Evolutionary conservation across 1,284 basidiomycete species (phyloP).

Genomic region (Marasmius tenuissimus): DNA sequence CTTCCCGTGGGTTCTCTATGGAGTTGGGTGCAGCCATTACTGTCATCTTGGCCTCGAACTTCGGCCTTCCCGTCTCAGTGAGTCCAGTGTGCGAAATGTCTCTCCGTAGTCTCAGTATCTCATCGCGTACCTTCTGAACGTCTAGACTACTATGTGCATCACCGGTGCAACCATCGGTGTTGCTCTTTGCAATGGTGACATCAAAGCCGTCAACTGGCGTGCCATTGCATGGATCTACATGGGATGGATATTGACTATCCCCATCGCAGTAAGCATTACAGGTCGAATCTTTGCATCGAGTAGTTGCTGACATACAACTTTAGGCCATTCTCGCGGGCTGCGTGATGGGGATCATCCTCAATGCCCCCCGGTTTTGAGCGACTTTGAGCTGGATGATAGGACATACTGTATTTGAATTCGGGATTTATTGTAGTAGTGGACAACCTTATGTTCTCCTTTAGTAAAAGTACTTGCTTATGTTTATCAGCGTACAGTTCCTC

Average conservation of each 20-base stretch:
- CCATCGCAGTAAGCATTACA: constrained; percentile 17
- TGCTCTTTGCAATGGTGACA: constrained; percentile 29
- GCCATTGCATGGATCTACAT: constrained; percentile 5
- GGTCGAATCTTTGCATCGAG: constrained; percentile 24
- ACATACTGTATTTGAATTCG: too few relatives aligned
- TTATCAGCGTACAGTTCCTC: too few relatives aligned
- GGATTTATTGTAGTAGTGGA: too few relatives aligned
- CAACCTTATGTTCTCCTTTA: too few relatives aligned
- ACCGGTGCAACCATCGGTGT: constrained; percentile 29
- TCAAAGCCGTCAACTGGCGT: constrained; percentile 24
- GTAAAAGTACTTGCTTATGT: too few relatives aligned
- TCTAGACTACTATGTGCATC: constrained; percentile 28
- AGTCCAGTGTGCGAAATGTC: background rate
- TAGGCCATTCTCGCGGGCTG: constrained; percentile 20
- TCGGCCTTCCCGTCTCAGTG: constrained; percentile 27
- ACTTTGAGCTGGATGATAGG: background rate
- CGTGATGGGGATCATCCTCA: constrained; percentile 28
- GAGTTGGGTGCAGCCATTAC: constrained; percentile 29
- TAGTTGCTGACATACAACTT: too few relatives aligned
- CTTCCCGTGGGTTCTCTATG: constrained; percentile 30
- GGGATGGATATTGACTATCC: constrained; percentile 1
- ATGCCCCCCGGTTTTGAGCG: constrained; percentile 24
- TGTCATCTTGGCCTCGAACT: constrained; percentile 29
- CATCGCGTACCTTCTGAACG: background rate
- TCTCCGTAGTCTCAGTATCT: background rate